Evolutionary conservation across 352 stramenopile species (phyloP), one percentile per base, ranked within the genome.

Genomic region (Pythium oligandrum): DNA sequence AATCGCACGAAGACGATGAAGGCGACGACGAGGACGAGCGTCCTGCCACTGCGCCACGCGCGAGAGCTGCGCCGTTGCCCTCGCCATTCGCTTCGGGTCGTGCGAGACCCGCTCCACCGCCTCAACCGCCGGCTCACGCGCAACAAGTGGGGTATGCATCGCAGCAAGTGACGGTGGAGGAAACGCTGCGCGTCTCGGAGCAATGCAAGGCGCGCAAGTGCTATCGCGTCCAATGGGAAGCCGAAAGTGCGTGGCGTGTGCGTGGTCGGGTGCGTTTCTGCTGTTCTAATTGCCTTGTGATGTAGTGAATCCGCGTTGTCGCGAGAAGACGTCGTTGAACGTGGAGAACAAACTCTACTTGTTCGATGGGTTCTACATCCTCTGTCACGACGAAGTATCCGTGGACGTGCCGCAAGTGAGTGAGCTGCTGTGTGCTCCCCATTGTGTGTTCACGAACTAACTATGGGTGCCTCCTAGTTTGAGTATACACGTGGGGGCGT

Each of bases 301-400:
- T 12, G 6, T 40, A 93, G 83, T 90, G 63, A 93, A 93, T 51
- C 83, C 83, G 42, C 78, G 83, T 32, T 91, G 76, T 48, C 53
- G 60, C 6, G 73, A 61, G 26, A 89, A 91, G 71, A 93, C 85
- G 17, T 77, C 77, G 11, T 75, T 93, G 39, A 63, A 78, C 34
- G 68, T 82, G n/a, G 68, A 80, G 12, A 66, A 72, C 34, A 67
- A 68, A 32, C 65, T 88, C 30, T 91, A 90, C 55, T 56, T 92
- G 32, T 95, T 95, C 49, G 85, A 95, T 47, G 85, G 85, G 37
- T 93, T 93, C 56, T 93, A 88, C 69, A 54, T 95, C 51, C 67
- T 95, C 11, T 90, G 72, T 40, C 83, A 93, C 30, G 66, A 73
- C 36, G 66, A 86, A 3, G 53, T 53, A 36, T 69, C 74, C 6